Percentiles rank a stretch among this genome's conserved stretches.
These are phyloP conservation scores for Gloeostereum incarnatum DNA, from an alignment of 768 basidiomycete species.

Conservation along the genomic window DNA sequence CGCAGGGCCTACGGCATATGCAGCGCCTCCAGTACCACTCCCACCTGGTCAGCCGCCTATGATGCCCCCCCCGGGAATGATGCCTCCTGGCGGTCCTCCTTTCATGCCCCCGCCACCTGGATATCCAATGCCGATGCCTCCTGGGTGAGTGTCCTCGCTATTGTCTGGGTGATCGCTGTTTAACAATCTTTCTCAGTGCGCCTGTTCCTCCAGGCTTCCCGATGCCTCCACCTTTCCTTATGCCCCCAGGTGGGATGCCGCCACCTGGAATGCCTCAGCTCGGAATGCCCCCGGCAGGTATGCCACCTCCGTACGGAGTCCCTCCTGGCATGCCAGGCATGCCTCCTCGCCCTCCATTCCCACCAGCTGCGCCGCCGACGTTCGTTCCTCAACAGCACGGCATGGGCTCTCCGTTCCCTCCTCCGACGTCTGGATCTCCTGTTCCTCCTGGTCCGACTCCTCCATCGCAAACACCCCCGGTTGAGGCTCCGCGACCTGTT, in stretches of 20 bases:
- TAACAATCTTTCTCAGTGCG: constrained; percentile 17
- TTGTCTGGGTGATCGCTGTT: constrained; percentile 17
- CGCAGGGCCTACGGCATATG: constrained; percentile 70
- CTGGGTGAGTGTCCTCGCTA: constrained; percentile 16
- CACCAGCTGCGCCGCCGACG: constrained; percentile 10
- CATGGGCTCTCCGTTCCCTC: constrained; percentile 12
- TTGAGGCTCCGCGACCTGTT: constrained; percentile 8
- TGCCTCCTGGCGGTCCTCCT: constrained; percentile 12
- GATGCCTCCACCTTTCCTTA: constrained; percentile 24
- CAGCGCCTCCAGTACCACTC: constrained; percentile 32
- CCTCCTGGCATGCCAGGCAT: constrained; percentile 16
- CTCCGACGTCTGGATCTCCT: constrained; percentile 7
- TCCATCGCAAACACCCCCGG: constrained; percentile 9
- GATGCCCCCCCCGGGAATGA: constrained; percentile 12
- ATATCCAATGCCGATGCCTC: constrained; percentile 28
- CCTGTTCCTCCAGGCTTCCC: constrained; percentile 8
- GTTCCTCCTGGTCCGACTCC: constrained; percentile 19
- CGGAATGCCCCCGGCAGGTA: constrained; percentile 17
- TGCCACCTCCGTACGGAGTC: constrained; percentile 14
- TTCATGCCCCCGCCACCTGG: constrained; percentile 43
- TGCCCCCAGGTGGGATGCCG: constrained; percentile 16
- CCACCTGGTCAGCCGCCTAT: constrained; percentile 22
- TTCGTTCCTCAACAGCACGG: constrained; percentile 14
- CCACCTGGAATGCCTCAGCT: constrained; percentile 23
- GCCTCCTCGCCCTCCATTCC: constrained; percentile 11